Evolutionary conservation across 805 yeast species (phyloP), one percentile per base, ranked within the genome.

Genomic region (Monosporozyma solicola): DNA sequence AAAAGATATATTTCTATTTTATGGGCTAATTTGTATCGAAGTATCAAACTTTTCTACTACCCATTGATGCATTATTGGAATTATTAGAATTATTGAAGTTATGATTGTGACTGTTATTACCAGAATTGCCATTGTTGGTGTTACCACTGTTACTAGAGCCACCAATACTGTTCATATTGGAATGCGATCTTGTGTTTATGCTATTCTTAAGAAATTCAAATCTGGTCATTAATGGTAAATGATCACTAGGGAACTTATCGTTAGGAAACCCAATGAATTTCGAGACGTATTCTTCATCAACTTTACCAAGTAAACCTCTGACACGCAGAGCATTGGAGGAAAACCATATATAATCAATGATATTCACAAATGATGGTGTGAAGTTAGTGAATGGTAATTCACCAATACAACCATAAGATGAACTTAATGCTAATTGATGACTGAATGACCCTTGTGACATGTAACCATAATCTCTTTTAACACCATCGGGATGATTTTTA

Each of bases 261-360:
- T 88, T 88, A 22, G 99, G 99, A 69, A 94, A 83, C 7, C 98
- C 99, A 66, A 94, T 85, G 56, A 82, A 82, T 59, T 83, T 83
- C 53, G 79, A 73, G 48, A 84, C 76, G 67, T 94, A 94, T 3
- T 85, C 86, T 47, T 76, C 76, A 66, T 92, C 97, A 45, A 91
- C 80, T 60, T 82, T 81, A 29, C 97, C 98, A 52, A 92, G 73
- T 61, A 94, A 72, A 8, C 97, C 97, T 60, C 83, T 83, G 8
- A 94, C 96, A 53, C 84, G 80, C 56, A 94, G 74, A n/a, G 82
- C 75, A 13, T 83, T 76, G 8, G 96, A 86, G 2, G 96, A 82
- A 70, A 87, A 90, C 96, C 98, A 95, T 54, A 94, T 84, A 67
- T 94, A 94, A 72, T 94, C 99, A 71, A 94, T 88, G 43, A 84